Percentiles rank a stretch among this genome's conserved stretches.
These are phyloP conservation scores for Fomitiporia mediterranea DNA, from an alignment of 1,284 basidiomycete genomes.

Conservation along the genomic window DNA sequence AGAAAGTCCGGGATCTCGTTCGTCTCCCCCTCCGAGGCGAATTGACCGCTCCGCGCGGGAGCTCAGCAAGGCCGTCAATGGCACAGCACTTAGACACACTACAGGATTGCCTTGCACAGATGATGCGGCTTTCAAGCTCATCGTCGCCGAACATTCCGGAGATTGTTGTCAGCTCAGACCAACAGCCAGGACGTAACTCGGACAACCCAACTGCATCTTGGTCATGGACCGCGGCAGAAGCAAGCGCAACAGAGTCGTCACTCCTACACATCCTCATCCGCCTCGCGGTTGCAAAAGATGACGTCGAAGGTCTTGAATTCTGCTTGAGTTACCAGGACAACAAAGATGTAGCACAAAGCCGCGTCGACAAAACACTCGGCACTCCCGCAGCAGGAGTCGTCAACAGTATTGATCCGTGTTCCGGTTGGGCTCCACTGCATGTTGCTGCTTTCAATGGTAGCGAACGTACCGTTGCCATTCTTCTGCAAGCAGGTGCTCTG, in stretches of 20 bases:
- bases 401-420: constrained; percentile 64
- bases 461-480: constrained; percentile 45
- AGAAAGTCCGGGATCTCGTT: constrained; percentile 75
- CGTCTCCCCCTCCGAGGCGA: constrained; percentile 82
- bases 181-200: constrained; percentile 31
- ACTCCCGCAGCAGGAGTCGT: constrained; percentile 53
- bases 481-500: constrained; percentile 78
- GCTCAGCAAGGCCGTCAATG: constrained; percentile 36
- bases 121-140: constrained; percentile 54
- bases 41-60: constrained; percentile 52
- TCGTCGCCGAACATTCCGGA: constrained; percentile 33
- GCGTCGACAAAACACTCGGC: constrained; percentile 10
- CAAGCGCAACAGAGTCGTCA: constrained; percentile 58
- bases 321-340: constrained; percentile 40
- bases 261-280: constrained; percentile 73
- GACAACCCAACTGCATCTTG: constrained; percentile 63
- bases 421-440: constrained; percentile 76
- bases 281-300: constrained; percentile 68
- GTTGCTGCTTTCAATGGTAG: constrained; percentile 73
- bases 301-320: constrained; percentile 54
- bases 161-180: constrained; percentile 37
- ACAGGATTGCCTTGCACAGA: constrained; percentile 58
- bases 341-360: constrained; percentile 23
- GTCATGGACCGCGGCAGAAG: constrained; percentile 73
- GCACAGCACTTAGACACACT: constrained; percentile 56